Conservation (phyloP, 495 filamentous ascomycete genomes). For the Aspergillus funiculosus region DNA sequence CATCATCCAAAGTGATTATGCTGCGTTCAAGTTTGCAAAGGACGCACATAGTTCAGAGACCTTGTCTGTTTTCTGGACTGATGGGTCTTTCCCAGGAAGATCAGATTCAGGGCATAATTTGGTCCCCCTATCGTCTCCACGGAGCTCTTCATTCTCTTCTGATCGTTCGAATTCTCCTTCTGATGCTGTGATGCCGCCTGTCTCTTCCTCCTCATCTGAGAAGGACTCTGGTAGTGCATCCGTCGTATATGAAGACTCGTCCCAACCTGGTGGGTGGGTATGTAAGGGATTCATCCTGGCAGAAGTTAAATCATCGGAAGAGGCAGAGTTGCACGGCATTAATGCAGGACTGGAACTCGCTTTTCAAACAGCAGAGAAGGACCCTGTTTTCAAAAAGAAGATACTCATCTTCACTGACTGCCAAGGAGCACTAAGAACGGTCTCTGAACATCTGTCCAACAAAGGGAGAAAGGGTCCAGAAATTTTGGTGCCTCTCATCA, state of each 20-base stretch:
- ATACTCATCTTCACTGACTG: background rate
- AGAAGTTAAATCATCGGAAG: background rate
- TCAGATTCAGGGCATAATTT: too few relatives aligned
- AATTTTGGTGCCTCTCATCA: too few relatives aligned
- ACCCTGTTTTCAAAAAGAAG: background rate
- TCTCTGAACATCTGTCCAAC: background rate
- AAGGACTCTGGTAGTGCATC: background rate
- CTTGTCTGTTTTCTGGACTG: too few relatives aligned
- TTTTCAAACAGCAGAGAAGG: background rate
- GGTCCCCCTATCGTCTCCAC: background rate
- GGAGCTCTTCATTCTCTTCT: background rate
- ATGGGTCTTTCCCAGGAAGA: too few relatives aligned
- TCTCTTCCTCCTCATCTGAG: background rate
- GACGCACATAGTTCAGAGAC: too few relatives aligned
- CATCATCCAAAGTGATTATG: too few relatives aligned
- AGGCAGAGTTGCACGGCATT: background rate
- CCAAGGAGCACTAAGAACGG: background rate
- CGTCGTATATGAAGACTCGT: background rate
- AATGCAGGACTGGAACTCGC: background rate
- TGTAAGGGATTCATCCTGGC: background rate
- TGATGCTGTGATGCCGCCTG: background rate
- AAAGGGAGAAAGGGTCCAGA: background rate
- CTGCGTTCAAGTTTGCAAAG: too few relatives aligned
- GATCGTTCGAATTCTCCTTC: background rate
- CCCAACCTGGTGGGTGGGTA: background rate